Evolutionary conservation across 805 yeast genomes (phyloP).

Genomic region (Suhomyces canberraensis): DNA sequence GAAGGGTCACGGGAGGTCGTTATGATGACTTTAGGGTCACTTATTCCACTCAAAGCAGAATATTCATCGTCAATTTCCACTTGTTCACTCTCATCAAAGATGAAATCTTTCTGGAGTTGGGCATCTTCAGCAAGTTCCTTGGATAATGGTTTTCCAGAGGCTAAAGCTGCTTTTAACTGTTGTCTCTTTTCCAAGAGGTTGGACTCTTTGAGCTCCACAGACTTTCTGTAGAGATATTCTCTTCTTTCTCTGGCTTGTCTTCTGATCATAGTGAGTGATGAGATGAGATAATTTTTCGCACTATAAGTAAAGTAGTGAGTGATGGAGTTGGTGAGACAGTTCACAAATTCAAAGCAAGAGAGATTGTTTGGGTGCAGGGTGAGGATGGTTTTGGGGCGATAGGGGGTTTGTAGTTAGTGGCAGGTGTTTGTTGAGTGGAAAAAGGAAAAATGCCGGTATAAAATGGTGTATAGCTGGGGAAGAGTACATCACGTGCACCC

Average conservation of each 20-base stretch:
- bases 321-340: no score
- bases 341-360: no score
- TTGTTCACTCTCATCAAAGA: conserved; percentile 79
- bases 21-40: conserved; percentile 86
- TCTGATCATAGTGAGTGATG: conserved; percentile 54
- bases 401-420: no score
- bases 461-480: no score
- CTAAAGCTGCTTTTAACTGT: conserved; percentile 80
- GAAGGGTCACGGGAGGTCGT: conserved; percentile 94
- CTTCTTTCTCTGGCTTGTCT: conserved; percentile 95
- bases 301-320: no score
- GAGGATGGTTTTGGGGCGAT: no score
- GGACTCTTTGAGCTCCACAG: conserved; percentile 87
- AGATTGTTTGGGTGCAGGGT: no score
- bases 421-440: no score
- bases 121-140: conserved; percentile 89
- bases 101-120: conserved; percentile 72
- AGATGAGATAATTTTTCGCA: conserved; percentile 6
- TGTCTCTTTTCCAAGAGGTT: conserved; percentile 82
- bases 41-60: conserved; percentile 77
- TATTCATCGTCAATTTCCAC: conserved; percentile 87
- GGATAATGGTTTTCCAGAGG: conserved; percentile 85
- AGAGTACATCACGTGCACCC: no score
- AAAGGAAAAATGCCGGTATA: no score
- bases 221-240: conserved; percentile 86